These are phyloP conservation scores for Pyrus betulifolia DNA, from an alignment of 306 rosid genomes.

Conservation along the genomic window DNA sequence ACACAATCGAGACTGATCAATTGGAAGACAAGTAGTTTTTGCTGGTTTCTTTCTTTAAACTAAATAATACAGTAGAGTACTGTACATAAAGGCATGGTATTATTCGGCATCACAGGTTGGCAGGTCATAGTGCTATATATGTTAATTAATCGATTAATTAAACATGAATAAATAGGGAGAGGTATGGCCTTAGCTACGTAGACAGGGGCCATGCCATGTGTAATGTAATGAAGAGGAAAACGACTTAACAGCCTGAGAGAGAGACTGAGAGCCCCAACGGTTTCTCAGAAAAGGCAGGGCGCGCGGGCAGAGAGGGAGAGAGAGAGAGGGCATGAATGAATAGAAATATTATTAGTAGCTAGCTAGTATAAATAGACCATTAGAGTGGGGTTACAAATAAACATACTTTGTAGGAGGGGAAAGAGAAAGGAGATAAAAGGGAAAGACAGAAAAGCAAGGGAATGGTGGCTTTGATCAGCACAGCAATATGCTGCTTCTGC, in stretches of 20 bases:
- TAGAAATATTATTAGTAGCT: not conserved
- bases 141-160: not conserved
- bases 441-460: not conserved
- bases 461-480: not conserved
- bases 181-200: not conserved
- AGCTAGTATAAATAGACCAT: not conserved
- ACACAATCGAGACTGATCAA: not conserved
- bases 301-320: not conserved
- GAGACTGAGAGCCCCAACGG: constrained; percentile 8
- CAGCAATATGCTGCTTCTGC: not conserved
- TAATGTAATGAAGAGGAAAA: not conserved
- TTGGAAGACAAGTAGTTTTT: not conserved
- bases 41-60: not conserved
- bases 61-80: not conserved
- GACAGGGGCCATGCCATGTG: not conserved
- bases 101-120: not conserved
- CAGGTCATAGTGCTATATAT: not conserved
- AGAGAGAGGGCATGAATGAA: not conserved
- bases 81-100: not conserved
- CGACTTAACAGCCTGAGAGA: not conserved
- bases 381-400: not conserved
- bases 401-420: not conserved
- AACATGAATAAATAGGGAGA: not conserved
- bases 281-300: constrained; percentile 5
- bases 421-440: not conserved